Base-by-base conservation (phyloP, 768 basidiomycete species). In the Terana coerulea region DNA sequence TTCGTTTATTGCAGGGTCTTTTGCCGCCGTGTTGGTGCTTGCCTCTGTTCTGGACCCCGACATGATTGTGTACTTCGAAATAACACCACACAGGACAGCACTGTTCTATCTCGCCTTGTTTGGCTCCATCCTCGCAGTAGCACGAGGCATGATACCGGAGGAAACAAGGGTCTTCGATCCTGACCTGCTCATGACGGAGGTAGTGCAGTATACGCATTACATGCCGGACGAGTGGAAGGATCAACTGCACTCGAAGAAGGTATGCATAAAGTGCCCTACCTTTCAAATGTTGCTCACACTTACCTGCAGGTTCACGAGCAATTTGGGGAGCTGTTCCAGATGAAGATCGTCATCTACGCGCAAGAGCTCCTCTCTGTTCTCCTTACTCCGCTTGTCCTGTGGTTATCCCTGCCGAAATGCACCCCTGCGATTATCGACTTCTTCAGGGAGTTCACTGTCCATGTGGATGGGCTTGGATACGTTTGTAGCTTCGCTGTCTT, bases 401-500 rank as follows among this genome's bases (percentile, higher is more conserved):
- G 91, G 86, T 88, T 88, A 69, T 91, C 95, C 3, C 77, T 99
- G 2, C 95, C 97, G 0, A 73, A 73, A 1, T 97, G 93, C 64
- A 90, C 95, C 1, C 87, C 90, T 8, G 86, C 86, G 0, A 88
- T 98, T 58, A 80, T 99, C 54, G 97, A 99, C 65, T 98, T 99
- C 65, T 98, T 99, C 80, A 83, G 95, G 28, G 95, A 98, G 67
- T 99, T 98, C 64, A 88, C 93, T 0, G 88, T 99, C 1, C 95
- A 98, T 67, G 88, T 99, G 19, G 95, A 98, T 53, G 92, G 95
- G 0, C 78, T 97, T 2, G 97, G 97, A 4, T 95, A 97, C 61
- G 90, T 99, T 17, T 98, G 97, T 64, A 94, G 91, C 50, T 99
- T 98, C 67, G 97, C 97, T 3, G 95, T 95, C 53, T 99, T 99